These are phyloP conservation scores for Tolypocladium pustulatum DNA, from an alignment of 2,329 filamentous ascomycete species.

Conservation along the genomic window DNA sequence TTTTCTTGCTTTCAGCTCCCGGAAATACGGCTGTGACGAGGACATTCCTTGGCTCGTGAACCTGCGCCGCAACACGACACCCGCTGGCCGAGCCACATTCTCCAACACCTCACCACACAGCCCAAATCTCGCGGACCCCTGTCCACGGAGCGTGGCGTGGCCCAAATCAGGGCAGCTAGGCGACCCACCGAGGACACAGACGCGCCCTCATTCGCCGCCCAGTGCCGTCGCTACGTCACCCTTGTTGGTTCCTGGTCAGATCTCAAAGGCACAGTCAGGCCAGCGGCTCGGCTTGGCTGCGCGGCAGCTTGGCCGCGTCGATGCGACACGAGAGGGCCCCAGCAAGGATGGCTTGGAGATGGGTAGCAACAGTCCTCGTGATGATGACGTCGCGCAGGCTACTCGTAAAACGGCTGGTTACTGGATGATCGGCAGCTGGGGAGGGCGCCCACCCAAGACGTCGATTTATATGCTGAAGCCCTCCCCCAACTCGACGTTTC, in stretches of 20 bases:
- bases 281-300: neutral
- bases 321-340: neutral
- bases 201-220: neutral
- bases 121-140: neutral
- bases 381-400: neutral
- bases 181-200: neutral
- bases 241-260: neutral
- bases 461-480: conserved; percentile 6
- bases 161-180: conserved; percentile 1
- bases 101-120: neutral
- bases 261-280: neutral
- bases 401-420: neutral
- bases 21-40: neutral
- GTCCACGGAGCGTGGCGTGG: conserved; percentile 1
- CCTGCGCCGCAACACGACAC: neutral
- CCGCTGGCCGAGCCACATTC: neutral
- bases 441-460: neutral
- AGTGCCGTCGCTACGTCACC: conserved; percentile 1
- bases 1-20: neutral
- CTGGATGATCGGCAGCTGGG: neutral
- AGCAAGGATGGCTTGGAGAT: neutral
- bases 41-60: neutral
- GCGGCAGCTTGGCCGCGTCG: neutral
- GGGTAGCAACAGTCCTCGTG: neutral
- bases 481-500: neutral